These are phyloP conservation scores for Achaetomiella virescens DNA, from an alignment of 495 filamentous ascomycete genomes.

Conservation along the genomic window DNA sequence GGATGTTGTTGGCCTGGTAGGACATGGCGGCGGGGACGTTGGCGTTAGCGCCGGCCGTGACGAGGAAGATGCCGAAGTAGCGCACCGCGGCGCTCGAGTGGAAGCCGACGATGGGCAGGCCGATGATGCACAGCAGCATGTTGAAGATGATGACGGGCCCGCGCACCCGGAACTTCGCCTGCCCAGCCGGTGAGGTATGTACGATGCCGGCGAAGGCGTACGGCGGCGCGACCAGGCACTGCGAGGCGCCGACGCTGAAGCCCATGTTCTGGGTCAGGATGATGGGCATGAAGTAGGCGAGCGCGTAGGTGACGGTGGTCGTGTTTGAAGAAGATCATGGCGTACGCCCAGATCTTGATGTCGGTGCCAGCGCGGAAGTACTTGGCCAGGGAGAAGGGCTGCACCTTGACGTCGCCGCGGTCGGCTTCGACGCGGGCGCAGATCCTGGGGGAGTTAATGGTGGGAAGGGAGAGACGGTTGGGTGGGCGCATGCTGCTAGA, in stretches of 20 bases:
- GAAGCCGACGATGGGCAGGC: constrained; percentile 50
- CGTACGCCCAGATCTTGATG: constrained; percentile 58
- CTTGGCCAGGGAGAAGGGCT: constrained; percentile 43
- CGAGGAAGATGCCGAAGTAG: constrained; percentile 61
- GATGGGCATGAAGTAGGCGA: constrained; percentile 63
- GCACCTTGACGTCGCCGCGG: constrained; percentile 47
- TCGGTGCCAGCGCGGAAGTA: constrained; percentile 48
- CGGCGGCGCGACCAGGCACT: constrained; percentile 60
- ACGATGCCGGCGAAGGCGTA: constrained; percentile 55
- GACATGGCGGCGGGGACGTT: constrained; percentile 54
- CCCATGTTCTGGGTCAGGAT: constrained; percentile 54
- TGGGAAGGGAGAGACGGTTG: background rate
- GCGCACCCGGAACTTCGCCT: constrained; percentile 50
- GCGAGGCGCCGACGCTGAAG: constrained; percentile 48
- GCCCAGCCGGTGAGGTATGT: constrained; percentile 50
- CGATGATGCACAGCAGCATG: constrained; percentile 39
- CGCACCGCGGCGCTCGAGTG: constrained; percentile 41
- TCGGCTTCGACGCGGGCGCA: constrained; percentile 54
- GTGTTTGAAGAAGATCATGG: constrained; percentile 52
- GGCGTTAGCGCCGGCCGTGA: constrained; percentile 53
- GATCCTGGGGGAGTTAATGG: constrained; percentile 23
- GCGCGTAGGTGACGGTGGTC: constrained; percentile 56
- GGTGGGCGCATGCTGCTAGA: background rate
- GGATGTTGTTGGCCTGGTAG: constrained; percentile 64
- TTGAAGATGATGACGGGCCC: constrained; percentile 55